Conservation (phyloP, 2,329 filamentous ascomycete species). For the Xylaria digitata region DNA sequence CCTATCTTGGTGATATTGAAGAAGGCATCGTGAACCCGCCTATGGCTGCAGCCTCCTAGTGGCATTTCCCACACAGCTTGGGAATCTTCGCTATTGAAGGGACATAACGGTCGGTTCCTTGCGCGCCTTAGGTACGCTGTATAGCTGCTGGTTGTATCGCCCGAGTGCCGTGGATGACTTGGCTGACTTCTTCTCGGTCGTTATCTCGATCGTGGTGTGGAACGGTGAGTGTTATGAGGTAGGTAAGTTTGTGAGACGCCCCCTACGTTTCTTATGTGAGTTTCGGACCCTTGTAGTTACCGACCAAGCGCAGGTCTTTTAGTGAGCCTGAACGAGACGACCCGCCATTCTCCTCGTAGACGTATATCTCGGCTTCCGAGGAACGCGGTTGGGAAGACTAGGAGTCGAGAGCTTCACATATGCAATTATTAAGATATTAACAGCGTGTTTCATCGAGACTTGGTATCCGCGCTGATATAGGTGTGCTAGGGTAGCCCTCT, state of each 20-base stretch:
- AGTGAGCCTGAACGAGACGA: background rate
- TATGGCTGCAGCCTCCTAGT: too few relatives aligned
- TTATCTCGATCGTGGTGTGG: background rate
- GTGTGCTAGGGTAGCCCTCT: background rate
- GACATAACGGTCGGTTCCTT: background rate
- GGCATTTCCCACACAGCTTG: background rate
- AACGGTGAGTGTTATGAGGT: background rate
- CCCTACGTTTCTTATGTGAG: background rate
- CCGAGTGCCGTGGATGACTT: background rate
- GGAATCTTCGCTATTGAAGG: background rate
- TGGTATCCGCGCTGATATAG: background rate
- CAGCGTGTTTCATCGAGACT: background rate
- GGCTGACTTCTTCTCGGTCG: background rate
- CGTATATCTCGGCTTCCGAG: background rate
- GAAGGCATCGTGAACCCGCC: too few relatives aligned
- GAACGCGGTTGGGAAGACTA: background rate
- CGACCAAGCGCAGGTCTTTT: background rate
- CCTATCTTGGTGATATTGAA: too few relatives aligned
- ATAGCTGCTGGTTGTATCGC: too few relatives aligned
- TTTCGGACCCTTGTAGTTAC: background rate
- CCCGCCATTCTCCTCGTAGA: background rate
- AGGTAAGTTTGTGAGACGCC: background rate
- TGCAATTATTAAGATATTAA: background rate
- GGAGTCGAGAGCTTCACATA: background rate
- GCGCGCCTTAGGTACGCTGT: background rate